These are phyloP conservation scores for Saccharomycopsis babjevae DNA, from an alignment of 805 yeast species.

Conservation along the genomic window DNA sequence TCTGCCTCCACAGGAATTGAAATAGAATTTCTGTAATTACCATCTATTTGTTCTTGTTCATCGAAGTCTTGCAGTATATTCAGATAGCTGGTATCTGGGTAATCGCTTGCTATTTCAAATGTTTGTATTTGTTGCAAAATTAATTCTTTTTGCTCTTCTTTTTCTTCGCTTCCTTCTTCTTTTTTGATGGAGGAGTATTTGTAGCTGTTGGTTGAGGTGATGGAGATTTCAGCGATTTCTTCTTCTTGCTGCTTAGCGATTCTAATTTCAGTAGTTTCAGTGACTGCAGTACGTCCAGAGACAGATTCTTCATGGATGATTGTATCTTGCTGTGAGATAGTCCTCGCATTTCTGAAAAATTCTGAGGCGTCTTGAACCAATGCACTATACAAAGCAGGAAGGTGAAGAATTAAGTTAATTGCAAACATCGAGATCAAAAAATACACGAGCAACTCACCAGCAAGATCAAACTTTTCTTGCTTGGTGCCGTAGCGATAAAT, in stretches of 20 bases:
- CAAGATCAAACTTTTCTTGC: not conserved
- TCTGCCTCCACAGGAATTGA: not conserved
- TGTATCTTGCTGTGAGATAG: conserved; percentile 1
- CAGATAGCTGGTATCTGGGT: too few relatives aligned
- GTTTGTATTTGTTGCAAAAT: not conserved
- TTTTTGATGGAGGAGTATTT: not conserved
- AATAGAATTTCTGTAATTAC: not conserved
- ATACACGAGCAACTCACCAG: not conserved
- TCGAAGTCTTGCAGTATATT: not conserved
- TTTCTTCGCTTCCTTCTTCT: not conserved
- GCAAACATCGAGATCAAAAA: not conserved
- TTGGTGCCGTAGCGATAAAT: not conserved
- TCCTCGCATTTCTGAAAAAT: not conserved
- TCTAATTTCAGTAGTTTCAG: not conserved
- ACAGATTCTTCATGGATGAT: not conserved
- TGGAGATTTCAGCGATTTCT: not conserved
- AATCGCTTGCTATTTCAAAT: not conserved
- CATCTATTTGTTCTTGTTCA: not conserved
- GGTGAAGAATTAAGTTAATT: not conserved
- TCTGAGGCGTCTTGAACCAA: not conserved
- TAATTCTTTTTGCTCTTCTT: not conserved
- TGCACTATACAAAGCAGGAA: not conserved
- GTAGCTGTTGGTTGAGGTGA: not conserved
- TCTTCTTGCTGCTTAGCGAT: not conserved
- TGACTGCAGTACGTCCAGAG: not conserved